These are phyloP conservation scores for Aphanomyces cochlioides DNA, from an alignment of 352 stramenopile genomes.

Conservation along the genomic window DNA sequence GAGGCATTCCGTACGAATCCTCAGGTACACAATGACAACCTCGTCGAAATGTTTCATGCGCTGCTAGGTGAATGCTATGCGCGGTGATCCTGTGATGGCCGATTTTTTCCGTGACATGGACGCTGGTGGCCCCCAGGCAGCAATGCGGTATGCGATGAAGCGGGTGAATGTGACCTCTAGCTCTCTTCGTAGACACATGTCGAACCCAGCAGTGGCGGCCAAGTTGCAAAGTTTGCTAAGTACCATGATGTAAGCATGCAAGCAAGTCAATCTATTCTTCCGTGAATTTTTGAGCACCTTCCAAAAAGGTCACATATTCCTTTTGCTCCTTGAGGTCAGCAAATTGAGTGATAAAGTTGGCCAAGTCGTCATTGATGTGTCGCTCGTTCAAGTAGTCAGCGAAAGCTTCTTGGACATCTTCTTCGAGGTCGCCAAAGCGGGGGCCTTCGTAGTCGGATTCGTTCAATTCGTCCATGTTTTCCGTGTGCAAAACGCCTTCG, in stretches of 20 bases:
- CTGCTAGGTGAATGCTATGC: constrained; percentile 40
- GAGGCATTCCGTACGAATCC: constrained; percentile 68
- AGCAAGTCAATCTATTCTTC: constrained; percentile 35
- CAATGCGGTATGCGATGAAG: constrained; percentile 43
- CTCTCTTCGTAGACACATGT: constrained; percentile 52
- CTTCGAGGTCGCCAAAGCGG: constrained; percentile 76
- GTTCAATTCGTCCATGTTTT: constrained; percentile 52
- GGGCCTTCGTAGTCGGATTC: constrained; percentile 73
- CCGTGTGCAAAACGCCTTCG: constrained; percentile 63
- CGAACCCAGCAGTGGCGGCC: constrained; percentile 79
- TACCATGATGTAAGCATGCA: constrained; percentile 46
- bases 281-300: constrained; percentile 55
- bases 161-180: neutral
- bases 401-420: constrained; percentile 80
- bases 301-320: constrained; percentile 77
- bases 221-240: constrained; percentile 71
- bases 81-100: constrained; percentile 64
- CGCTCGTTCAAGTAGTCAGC: constrained; percentile 72
- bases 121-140: constrained; percentile 62
- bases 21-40: constrained; percentile 37
- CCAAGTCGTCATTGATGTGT: constrained; percentile 78
- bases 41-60: too few relatives aligned
- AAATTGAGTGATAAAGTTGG: constrained; percentile 82
- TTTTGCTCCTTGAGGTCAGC: constrained; percentile 82
- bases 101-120: constrained; percentile 84